A percentile compares a stretch with the other conserved stretches of the same genome.
These are phyloP conservation scores for Tuber melanosporum DNA, from an alignment of 495 filamentous ascomycete species.

Conservation along the genomic window DNA sequence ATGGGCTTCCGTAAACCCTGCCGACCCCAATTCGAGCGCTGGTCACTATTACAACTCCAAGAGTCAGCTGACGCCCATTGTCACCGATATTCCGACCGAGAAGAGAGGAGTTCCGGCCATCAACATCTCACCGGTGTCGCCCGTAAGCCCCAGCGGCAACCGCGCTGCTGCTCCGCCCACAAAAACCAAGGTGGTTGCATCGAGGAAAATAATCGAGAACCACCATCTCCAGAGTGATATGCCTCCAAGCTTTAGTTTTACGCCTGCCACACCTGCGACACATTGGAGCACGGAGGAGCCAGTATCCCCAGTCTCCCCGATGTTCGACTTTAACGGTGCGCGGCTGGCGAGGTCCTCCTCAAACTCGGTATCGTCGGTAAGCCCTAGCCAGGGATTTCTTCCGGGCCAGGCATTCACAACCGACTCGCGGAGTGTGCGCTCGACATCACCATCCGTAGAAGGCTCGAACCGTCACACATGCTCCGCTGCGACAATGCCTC, in stretches of 20 bases:
- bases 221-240: constrained; percentile 15
- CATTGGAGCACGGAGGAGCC: constrained; percentile 2
- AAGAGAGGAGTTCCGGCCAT: constrained; percentile 8
- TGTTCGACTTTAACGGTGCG: constrained; percentile 12
- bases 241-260: constrained; percentile 15
- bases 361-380: constrained; percentile 14
- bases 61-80: constrained; percentile 14
- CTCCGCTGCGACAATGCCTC: constrained; percentile 12
- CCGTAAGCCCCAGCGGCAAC: constrained; percentile 25
- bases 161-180: constrained; percentile 17
- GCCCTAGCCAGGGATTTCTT: constrained; percentile 21
- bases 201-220: constrained; percentile 22
- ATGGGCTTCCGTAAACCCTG: constrained; percentile 30
- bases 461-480: constrained; percentile 17
- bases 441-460: background rate
- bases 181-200: constrained; percentile 11
- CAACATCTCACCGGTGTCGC: constrained; percentile 30
- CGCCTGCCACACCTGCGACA: constrained; percentile 21
- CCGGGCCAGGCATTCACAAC: constrained; percentile 29
- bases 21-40: constrained; percentile 7
- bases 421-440: constrained; percentile 12
- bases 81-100: constrained; percentile 25
- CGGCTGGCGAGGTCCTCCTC: background rate
- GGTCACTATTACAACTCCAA: constrained; percentile 20
- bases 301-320: constrained; percentile 14